These are phyloP conservation scores for Acmispon strigosus DNA, from an alignment of 306 rosid species.

Conservation along the genomic window DNA sequence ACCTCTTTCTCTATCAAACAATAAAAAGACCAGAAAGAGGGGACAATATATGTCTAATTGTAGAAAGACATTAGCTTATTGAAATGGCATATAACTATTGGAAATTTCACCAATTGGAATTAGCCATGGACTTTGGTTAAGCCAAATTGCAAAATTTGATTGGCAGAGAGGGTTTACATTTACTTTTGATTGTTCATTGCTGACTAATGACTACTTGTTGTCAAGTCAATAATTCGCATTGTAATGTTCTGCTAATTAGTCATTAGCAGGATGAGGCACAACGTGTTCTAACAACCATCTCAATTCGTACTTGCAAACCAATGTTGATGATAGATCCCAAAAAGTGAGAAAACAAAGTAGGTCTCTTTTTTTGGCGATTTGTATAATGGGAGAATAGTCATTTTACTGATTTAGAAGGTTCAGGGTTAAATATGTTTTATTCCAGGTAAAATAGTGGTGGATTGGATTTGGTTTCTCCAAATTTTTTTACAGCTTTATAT, in stretches of 20 bases:
- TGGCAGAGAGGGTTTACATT: neutral
- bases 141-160: neutral
- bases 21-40: neutral
- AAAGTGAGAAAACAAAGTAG: slow-evolving; percentile 35
- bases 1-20: neutral
- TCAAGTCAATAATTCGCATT: slow-evolving; percentile 6
- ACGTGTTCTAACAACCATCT: slow-evolving; percentile 15
- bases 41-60: neutral
- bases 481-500: no score
- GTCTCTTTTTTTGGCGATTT: slow-evolving; percentile 30
- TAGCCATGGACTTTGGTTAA: neutral
- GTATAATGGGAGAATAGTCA: neutral
- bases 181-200: neutral
- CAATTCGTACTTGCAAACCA: slow-evolving; percentile 40
- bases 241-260: slow-evolving; percentile 12
- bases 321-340: slow-evolving; percentile 15
- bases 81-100: neutral
- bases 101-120: neutral
- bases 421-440: no score
- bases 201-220: slow-evolving; percentile 3
- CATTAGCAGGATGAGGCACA: neutral
- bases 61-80: neutral
- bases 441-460: no score
- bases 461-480: no score
- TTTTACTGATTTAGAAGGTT: slow-evolving; percentile 13